Evolutionary conservation across 495 filamentous ascomycete genomes (phyloP), one percentile per base, ranked within the genome.

Genomic region (Tuber calosporum): DNA sequence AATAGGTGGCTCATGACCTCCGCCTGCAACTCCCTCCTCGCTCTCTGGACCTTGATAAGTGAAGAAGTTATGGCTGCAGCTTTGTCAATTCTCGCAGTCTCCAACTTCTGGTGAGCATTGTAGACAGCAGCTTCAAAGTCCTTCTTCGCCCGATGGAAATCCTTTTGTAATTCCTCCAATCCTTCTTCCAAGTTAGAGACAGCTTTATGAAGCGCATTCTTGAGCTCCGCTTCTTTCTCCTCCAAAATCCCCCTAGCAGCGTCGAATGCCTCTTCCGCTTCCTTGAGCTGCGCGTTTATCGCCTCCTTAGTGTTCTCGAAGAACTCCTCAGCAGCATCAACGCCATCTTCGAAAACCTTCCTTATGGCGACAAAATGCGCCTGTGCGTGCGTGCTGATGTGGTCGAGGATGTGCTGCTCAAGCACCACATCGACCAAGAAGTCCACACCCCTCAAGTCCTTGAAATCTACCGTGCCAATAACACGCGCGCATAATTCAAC

Each of bases 91-190:
- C 69, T 77, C n/a, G 74, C 71, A 30, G 72, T 70, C 39, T 78
- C 76, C 4, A 78, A 72, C 2, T 66, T 67, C 43, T 78, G 71
- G 19, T 69, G 39, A 22, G 71, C 76, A 15, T 62, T 69, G 30
- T 68, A 77, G 36, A 78, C 66, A 15, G 76, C 76, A 5, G 73
- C 67, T 34, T 78, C 76, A 13, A 78, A 74, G 15, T 76, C 76
- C n/a, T 76, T 73, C 37, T 70, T 67, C 26, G 70, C 74, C 22
- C 71, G 53, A 20, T 76, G 30, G 43, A 78, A 66, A 13, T 69
- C 68, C 38, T 53, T 69, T 11, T 58, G 38, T 1, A 75, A 36
- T 34, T 77, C 68, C 43, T 43, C 45, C 20, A 73, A 69, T 20
- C 74, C 76, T 22, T 73, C 69, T 26, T 78, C 71, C 17, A 78